A percentile compares a stretch with the other conserved stretches of the same genome.
Evolutionary conservation across 2,329 filamentous ascomycete genomes (phyloP).

Genomic region (Nemania bipapillata): DNA sequence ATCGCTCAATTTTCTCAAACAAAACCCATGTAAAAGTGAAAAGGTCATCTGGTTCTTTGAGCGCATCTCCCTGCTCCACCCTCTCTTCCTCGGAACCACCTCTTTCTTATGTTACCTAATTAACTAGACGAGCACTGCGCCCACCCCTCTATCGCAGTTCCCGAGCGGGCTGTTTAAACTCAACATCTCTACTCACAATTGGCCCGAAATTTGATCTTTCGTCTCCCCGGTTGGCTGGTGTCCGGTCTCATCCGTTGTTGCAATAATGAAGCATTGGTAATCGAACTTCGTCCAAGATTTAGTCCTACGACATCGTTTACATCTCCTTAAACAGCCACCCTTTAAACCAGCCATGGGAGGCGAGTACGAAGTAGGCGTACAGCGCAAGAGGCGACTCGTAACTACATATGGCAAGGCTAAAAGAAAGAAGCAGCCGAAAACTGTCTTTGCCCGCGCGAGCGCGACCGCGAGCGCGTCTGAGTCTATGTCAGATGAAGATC

Average conservation of each 20-base stretch:
- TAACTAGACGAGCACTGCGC: not conserved
- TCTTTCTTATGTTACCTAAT: not conserved
- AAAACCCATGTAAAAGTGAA: not conserved
- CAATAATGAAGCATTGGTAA: constrained; percentile 41
- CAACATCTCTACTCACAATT: constrained; percentile 19
- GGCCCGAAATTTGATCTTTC: not conserved
- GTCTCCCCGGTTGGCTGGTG: constrained; percentile 6
- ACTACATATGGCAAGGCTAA: constrained; percentile 48
- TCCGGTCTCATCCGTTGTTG: constrained; percentile 33
- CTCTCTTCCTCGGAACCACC: not conserved
- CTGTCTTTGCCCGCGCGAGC: constrained; percentile 41
- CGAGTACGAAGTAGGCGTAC: constrained; percentile 43
- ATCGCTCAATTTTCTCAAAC: not conserved
- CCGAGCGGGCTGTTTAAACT: not conserved
- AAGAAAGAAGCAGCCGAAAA: constrained; percentile 45
- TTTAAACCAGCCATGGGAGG: constrained; percentile 42
- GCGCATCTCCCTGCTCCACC: not conserved
- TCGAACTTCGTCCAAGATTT: not conserved
- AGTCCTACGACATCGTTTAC: constrained; percentile 7
- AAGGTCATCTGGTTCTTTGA: not conserved
- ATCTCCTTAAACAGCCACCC: constrained; percentile 21
- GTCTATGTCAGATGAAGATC: constrained; percentile 48
- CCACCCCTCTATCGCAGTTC: not conserved
- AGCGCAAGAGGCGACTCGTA: constrained; percentile 46
- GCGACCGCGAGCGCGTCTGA: constrained; percentile 44